Evolutionary conservation across 257 asterid genomes (phyloP), one percentile per base, ranked within the genome.

Genomic region (Cordia subcordata): DNA sequence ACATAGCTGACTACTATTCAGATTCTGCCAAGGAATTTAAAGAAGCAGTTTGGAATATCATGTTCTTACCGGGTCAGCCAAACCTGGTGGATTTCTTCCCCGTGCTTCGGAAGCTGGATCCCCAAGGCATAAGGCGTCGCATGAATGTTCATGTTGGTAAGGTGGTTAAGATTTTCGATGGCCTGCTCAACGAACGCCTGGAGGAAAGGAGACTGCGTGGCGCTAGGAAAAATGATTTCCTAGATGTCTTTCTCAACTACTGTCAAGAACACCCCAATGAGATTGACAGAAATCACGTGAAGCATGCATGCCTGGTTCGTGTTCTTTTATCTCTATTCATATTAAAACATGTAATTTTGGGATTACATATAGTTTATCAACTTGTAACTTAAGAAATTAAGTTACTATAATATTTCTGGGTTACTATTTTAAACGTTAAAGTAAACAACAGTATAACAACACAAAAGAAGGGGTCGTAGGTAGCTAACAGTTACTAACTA

Each of bases 31-130:
- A 78, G 42, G 94, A 83, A 56, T 85, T 85, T 49, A 87, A 74
- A 72, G 87, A 82, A 8, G 52, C 78, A 12, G 81, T 85, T 40
- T 62, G 84, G 71, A 60, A 57, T 4, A 49, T 85, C 52, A 69
- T 70, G 89, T 70, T 49, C 51, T 92, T 77, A 52, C 81, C 81
- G 13, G 95, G 88, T 10, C 78, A 70, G 65, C 94, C 90, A 5
- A 86, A 86, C 58, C 49, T 76, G 47, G 90, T 77, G 10, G 94
- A 87, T 70, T 84, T 72, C 69, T 84, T 73, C 44, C 90, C 88
- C 0, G 39, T 68, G n/a, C 77, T 87, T 5, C 53, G 61, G 18
- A 68, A 21, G 53, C 1, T 84, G 1, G 95, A 87, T 50, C 95
- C 94, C 0, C 90, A 70, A 17, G 86, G 94, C 11, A 73, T 86